Evolutionary conservation across 176 grass and related monocot species (phyloP).

Genomic region (Melocanna baccifera): DNA sequence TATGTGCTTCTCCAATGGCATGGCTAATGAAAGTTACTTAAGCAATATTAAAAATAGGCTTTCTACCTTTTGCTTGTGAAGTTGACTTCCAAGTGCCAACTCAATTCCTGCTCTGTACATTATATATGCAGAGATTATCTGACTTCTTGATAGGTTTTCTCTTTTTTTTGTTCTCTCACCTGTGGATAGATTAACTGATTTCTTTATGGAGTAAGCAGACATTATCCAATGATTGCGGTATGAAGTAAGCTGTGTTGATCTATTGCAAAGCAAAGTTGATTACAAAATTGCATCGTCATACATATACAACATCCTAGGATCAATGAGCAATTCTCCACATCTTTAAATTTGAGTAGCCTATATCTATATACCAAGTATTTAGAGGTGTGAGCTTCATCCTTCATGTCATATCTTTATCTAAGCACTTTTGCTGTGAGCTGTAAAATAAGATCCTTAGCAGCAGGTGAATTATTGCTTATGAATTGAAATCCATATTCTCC

Average conservation of each 20-base stretch:
- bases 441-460: too few relatives aligned
- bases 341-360: too few relatives aligned
- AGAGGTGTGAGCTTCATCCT: too few relatives aligned
- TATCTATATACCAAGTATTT: too few relatives aligned
- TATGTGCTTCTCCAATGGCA: neutral
- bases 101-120: neutral
- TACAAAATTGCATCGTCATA: neutral
- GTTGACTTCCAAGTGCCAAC: neutral
- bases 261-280: neutral
- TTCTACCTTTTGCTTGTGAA: neutral
- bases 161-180: neutral
- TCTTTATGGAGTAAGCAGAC: neutral
- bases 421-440: too few relatives aligned
- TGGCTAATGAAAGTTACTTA: neutral
- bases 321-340: neutral
- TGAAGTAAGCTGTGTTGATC: slow-evolving; percentile 2
- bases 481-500: too few relatives aligned
- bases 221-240: neutral
- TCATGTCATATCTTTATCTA: too few relatives aligned
- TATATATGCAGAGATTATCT: neutral
- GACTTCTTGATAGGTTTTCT: neutral
- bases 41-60: neutral
- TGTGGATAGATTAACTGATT: neutral
- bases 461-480: too few relatives aligned
- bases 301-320: neutral